A percentile compares a stretch with the other conserved stretches of the same genome.
Evolutionary conservation across 169 alveolate genomes (phyloP).

Genomic region (Eimeria acervulina): DNA sequence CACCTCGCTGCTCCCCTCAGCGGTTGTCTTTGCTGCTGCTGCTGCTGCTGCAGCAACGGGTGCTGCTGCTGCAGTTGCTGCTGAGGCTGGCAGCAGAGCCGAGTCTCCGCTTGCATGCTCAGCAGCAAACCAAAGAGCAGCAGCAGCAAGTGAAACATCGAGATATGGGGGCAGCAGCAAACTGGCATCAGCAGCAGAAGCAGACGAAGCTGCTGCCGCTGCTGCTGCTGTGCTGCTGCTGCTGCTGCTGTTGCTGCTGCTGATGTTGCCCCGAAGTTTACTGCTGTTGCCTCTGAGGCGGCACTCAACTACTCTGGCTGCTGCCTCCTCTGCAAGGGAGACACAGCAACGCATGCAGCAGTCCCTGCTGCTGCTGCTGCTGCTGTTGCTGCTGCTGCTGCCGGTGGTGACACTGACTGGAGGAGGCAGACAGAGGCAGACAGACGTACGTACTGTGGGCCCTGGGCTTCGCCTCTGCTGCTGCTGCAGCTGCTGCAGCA

Average conservation of each 20-base stretch:
- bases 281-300: slow-evolving; percentile 25
- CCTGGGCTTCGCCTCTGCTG: slow-evolving; percentile 24
- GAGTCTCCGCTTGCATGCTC: background rate
- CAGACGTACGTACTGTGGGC: background rate
- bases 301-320: background rate
- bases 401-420: slow-evolving; percentile 2
- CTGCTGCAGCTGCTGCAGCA: slow-evolving; percentile 42
- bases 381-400: slow-evolving; percentile 35
- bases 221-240: slow-evolving; percentile 1
- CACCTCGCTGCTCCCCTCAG: background rate
- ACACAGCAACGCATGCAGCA: slow-evolving; percentile 26
- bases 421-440: slow-evolving; percentile 37
- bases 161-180: background rate
- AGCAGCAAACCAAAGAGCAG: slow-evolving; percentile 46
- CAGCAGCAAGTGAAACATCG: slow-evolving; percentile 34
- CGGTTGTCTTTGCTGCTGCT: background rate
- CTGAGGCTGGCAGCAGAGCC: background rate
- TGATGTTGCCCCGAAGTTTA: slow-evolving; percentile 1
- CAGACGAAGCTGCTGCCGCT: slow-evolving; percentile 17
- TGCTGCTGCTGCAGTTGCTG: slow-evolving; percentile 36
- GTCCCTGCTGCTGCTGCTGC: slow-evolving; percentile 53
- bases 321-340: slow-evolving; percentile 45
- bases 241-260: slow-evolving; percentile 15
- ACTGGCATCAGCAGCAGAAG: background rate
- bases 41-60: slow-evolving; percentile 23